Conservation (phyloP, 306 rosid genomes). For the Bauhinia variegata region DNA sequence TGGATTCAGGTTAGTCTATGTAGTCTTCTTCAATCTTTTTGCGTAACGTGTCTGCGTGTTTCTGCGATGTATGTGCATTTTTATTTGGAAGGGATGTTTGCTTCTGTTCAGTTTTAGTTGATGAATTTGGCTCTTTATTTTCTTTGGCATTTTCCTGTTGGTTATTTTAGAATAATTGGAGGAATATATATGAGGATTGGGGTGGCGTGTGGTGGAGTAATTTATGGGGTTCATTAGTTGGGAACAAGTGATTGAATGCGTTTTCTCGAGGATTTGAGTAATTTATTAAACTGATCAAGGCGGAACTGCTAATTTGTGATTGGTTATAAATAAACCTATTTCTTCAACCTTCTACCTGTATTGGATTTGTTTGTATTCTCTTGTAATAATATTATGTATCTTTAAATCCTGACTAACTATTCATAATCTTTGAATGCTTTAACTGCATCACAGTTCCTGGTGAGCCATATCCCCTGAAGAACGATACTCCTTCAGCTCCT, state of each 20-base stretch:
- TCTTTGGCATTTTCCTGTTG: conserved; percentile 14
- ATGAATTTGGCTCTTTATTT: conserved; percentile 14
- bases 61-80: conserved; percentile 1
- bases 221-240: conserved; percentile 21
- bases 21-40: conserved; percentile 16
- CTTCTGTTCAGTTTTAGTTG: conserved; percentile 18
- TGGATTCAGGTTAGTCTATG: conserved; percentile 76
- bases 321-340: conserved; percentile 1
- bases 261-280: conserved; percentile 14
- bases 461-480: conserved; percentile 73
- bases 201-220: conserved; percentile 19
- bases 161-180: conserved; percentile 15
- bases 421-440: conserved; percentile 13
- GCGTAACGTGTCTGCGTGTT: not conserved
- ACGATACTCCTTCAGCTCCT: conserved; percentile 58
- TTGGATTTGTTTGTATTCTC: conserved; percentile 15
- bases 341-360: not conserved
- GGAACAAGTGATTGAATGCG: not conserved
- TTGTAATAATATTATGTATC: conserved; percentile 5
- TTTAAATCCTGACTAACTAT: not conserved
- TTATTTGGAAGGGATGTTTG: conserved; percentile 10
- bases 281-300: not conserved
- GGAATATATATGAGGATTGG: conserved; percentile 15
- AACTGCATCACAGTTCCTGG: conserved; percentile 77
- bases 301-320: not conserved